Evolutionary conservation across 495 filamentous ascomycete genomes (phyloP).

Genomic region (Penicillium psychrofluorescens): DNA sequence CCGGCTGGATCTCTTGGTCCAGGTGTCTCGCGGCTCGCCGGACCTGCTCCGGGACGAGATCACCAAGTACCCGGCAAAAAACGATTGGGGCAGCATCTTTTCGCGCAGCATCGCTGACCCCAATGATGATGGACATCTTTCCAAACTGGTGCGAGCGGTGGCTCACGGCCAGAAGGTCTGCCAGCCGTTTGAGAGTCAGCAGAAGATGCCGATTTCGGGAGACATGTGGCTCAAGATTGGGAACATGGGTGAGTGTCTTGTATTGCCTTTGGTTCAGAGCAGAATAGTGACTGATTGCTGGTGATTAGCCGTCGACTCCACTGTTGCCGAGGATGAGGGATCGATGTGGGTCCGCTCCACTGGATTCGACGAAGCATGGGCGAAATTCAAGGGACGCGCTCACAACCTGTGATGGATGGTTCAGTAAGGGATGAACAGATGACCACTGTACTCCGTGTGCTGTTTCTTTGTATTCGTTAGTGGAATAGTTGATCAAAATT

Average conservation of each 20-base stretch:
- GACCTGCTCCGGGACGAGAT: constrained; percentile 49
- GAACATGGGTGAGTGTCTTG: constrained; percentile 44
- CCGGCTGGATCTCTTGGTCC: constrained; percentile 60
- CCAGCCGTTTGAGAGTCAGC: constrained; percentile 29
- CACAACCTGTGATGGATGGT: too few species aligned
- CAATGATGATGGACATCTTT: constrained; percentile 70
- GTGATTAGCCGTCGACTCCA: constrained; percentile 25
- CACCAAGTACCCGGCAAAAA: constrained; percentile 33
- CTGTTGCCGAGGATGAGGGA: constrained; percentile 7
- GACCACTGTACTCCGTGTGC: too few species aligned
- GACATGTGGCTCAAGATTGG: constrained; percentile 66
- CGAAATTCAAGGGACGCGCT: constrained; percentile 14
- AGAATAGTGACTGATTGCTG: constrained; percentile 4
- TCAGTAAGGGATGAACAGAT: too few species aligned
- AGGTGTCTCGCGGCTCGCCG: constrained; percentile 53
- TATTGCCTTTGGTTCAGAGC: too few species aligned
- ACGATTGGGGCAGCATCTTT: constrained; percentile 50
- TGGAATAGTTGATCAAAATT: not conserved
- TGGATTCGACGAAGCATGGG: constrained; percentile 34
- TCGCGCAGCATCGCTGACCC: constrained; percentile 41
- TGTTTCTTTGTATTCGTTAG: too few species aligned
- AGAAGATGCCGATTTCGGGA: constrained; percentile 48
- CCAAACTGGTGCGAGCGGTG: constrained; percentile 66
- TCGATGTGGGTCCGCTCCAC: constrained; percentile 26
- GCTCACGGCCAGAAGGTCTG: constrained; percentile 47